Conservation (phyloP, 768 basidiomycete species). For the Galerina marginata region DNA sequence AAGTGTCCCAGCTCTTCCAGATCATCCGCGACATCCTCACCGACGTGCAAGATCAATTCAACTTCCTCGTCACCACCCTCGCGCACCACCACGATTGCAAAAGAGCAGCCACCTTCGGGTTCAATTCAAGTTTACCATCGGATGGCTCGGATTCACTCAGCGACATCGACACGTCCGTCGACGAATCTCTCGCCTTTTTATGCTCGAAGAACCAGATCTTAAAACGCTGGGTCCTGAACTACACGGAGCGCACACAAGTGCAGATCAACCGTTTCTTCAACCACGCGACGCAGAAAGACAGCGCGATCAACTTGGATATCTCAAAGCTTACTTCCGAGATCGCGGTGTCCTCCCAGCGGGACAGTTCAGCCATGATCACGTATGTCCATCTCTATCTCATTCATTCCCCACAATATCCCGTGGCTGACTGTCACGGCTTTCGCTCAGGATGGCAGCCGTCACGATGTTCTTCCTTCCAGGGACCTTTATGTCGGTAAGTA, state of each 20-base stretch:
- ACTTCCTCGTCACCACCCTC: neutral
- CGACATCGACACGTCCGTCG: neutral
- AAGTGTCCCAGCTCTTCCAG: neutral
- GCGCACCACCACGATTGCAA: neutral
- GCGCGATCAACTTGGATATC: slow-evolving; percentile 22
- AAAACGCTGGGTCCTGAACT: slow-evolving; percentile 22
- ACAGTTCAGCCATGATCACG: slow-evolving; percentile 34
- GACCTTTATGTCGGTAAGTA: slow-evolving; percentile 29
- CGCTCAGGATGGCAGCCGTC: slow-evolving; percentile 29
- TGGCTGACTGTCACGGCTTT: neutral
- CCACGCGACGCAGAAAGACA: slow-evolving; percentile 25
- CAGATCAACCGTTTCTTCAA: slow-evolving; percentile 28
- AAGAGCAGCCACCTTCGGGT: neutral
- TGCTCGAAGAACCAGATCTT: slow-evolving; percentile 12
- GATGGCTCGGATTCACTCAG: neutral
- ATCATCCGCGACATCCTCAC: neutral
- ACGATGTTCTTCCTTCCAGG: slow-evolving; percentile 34
- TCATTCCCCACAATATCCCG: neutral
- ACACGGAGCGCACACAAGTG: slow-evolving; percentile 25
- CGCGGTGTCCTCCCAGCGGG: slow-evolving; percentile 24
- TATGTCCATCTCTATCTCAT: slow-evolving; percentile 8
- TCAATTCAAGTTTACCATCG: neutral
- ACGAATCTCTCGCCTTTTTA: slow-evolving; percentile 17
- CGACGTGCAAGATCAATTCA: neutral
- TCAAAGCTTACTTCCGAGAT: slow-evolving; percentile 25